Evolutionary conservation across 345 rosid genomes (phyloP), one percentile per base, ranked within the genome.

Genomic region (Syzygium oleosum): DNA sequence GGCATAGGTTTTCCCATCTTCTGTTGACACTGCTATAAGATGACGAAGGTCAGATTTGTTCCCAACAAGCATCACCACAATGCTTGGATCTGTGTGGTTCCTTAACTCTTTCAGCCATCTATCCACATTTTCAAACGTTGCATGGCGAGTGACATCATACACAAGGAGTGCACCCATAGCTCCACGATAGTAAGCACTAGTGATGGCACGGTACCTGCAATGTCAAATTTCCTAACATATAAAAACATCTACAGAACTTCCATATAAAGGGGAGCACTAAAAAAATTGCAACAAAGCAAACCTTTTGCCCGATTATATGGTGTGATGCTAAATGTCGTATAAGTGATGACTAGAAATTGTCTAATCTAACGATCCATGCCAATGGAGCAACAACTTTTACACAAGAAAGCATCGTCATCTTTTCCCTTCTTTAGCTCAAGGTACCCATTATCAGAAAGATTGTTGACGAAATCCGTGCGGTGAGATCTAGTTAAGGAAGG

Each of bases 171-270:
- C 96, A 14, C 96, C 96, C 25, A 93, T 93, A 19, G 96, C 96
- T 90, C 96, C 96, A 84, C 96, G 93, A 88, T 94, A 94, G 91
- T 94, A 94, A 87, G 96, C 96, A 84, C 96, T 94, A 19, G 96
- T 94, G 90, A 94, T 93, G 84, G 96, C 96, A 46, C 96, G 94
- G 88, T 94, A 94, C 91, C 96, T 94, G 90, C 52, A 65, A 86
- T 10, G 80, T 38, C 49, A 73, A 38, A 73, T 34, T 73, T 38
- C 80, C 25, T 38, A 9, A 34, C 1, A 5, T 19, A 38, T 73
- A 73, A 73, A 41, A 73, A 73, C 80, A 73, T 73, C 80, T 17
- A 5, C 80, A 38, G 49, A 38, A 19, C 25, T 34, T 38, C 80
- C 27, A 9, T 25, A 73, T 17, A 73, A 73, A 73, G 80, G 80